A percentile compares a stretch with the other conserved stretches of the same genome.
Evolutionary conservation across 1,139 yeast genomes (phyloP).

Genomic region (Geotrichum europaeum): DNA sequence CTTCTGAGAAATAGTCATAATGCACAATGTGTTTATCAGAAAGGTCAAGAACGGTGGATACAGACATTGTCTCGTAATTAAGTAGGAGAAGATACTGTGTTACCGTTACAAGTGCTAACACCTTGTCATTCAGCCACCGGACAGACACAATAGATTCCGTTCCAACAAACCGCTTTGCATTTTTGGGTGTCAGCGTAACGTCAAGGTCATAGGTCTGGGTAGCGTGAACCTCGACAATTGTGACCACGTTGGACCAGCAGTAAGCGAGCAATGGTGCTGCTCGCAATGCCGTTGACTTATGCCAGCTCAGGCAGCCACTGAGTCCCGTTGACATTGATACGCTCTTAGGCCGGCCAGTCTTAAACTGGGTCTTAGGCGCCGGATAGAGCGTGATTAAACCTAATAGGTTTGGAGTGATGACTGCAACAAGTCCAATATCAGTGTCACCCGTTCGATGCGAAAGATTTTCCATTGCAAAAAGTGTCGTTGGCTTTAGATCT

Average conservation of each 20-base stretch:
- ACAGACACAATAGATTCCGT: slow-evolving; percentile 46
- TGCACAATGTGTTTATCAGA: slow-evolving; percentile 43
- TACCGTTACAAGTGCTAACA: slow-evolving; percentile 35
- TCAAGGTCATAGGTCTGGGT: background rate
- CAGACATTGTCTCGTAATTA: slow-evolving; percentile 37
- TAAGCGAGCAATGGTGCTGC: slow-evolving; percentile 53
- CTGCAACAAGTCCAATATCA: slow-evolving; percentile 52
- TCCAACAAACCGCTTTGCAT: slow-evolving; percentile 43
- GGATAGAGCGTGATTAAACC: slow-evolving; percentile 53
- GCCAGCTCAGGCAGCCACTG: slow-evolving; percentile 57
- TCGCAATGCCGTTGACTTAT: slow-evolving; percentile 36
- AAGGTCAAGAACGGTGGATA: slow-evolving; percentile 42
- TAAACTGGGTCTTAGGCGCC: slow-evolving; percentile 47
- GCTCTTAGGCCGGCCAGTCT: slow-evolving; percentile 43
- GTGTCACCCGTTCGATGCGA: slow-evolving; percentile 52
- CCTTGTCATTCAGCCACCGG: slow-evolving; percentile 54
- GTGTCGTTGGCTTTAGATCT: slow-evolving; percentile 30
- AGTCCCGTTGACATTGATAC: slow-evolving; percentile 34
- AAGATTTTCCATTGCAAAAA: slow-evolving; percentile 41
- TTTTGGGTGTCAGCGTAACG: slow-evolving; percentile 36
- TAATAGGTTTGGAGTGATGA: slow-evolving; percentile 49
- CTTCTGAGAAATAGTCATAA: slow-evolving; percentile 34
- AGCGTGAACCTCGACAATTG: slow-evolving; percentile 45
- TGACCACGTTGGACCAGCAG: slow-evolving; percentile 56
- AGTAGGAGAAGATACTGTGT: slow-evolving; percentile 45